Conservation (phyloP, 208 protist species). For the Blastocrithidia nonstop region DNA sequence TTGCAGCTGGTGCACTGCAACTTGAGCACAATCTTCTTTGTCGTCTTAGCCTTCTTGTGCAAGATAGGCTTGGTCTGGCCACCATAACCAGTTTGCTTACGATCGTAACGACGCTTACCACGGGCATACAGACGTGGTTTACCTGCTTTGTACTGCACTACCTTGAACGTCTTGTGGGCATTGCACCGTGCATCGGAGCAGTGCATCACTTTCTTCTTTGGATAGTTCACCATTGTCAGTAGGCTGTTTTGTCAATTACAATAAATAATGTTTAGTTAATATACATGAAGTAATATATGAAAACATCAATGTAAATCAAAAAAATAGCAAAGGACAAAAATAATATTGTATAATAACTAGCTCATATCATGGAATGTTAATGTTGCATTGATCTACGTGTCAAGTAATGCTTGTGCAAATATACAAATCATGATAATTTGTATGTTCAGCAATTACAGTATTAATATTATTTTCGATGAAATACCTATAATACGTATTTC, state of each 20-base stretch:
- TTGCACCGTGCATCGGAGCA: conserved; percentile 58
- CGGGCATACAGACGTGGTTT: conserved; percentile 95
- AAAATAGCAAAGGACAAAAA: not conserved
- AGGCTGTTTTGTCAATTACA: conserved; percentile 1
- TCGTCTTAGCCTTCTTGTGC: conserved; percentile 99
- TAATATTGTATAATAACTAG: not conserved
- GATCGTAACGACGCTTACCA: conserved; percentile 98
- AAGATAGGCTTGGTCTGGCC: conserved; percentile 99
- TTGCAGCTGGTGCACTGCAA: conserved; percentile 95
- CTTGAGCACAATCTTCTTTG: conserved; percentile 98
- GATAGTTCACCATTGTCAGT: conserved; percentile 69
- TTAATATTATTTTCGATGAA: too few species aligned
- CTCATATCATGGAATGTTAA: conserved; percentile 2
- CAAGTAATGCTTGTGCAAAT: not conserved
- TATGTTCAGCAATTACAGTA: too few species aligned
- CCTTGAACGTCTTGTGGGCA: conserved; percentile 93
- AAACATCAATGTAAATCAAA: not conserved
- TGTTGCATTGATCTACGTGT: not conserved
- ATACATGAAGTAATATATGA: conserved; percentile 1
- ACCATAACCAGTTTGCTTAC: conserved; percentile 99
- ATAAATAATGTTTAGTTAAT: too few species aligned
- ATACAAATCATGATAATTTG: too few species aligned
- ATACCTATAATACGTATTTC: too few species aligned
- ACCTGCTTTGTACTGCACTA: conserved; percentile 98
- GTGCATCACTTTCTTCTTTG: conserved; percentile 67